Base-by-base conservation (phyloP, 305 asterid genomes). In the Fraxinus albicans region DNA sequence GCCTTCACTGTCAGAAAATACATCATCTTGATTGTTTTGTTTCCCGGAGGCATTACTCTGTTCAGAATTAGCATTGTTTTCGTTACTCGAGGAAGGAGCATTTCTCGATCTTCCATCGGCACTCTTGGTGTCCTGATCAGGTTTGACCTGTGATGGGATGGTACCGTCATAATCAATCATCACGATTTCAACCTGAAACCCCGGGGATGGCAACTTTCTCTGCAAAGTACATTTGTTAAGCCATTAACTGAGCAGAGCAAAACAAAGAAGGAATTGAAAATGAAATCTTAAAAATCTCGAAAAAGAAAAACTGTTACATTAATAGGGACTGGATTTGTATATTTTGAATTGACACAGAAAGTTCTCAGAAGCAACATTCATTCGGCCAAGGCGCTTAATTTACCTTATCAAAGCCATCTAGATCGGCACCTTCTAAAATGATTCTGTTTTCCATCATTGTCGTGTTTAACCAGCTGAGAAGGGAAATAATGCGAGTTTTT, bases 121-220 rank as follows among this genome's bases (percentile, higher is more conserved):
- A 47, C 81, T 79, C 73, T 86, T 88, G 67, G 87, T 72, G 38
- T 78, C 79, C 1, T 76, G 60, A 27, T 84, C 87, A 19, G 84
- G 58, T 86, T 85, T 90, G 81, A 35, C 36, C 85, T 89, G 91
- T 75, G 93, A 38, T 50, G 92, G 90, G 79, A 78, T 44, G 7
- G 90, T 92, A 55, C 98, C 94, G 21, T 92, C 95, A 79, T 89
- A 92, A 77, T 94, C 35, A 8, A 65, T 87, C 98, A 96, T 93
- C 85, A 94, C 97, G 25, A 94, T 91, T 87, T 94, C 99, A 35
- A 94, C 93, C 78, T 92, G 89, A 86, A 96, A 96, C 78, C 98
- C 99, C 0, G 99, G 99, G 83, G 98, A 87, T 36, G 98, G 99
- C 86, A 96, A 85, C 86, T 96, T 96, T 85, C 99, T 96, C 99